These are phyloP conservation scores for Colletotrichum incanum DNA, from an alignment of 2,329 filamentous ascomycete species.

Conservation along the genomic window DNA sequence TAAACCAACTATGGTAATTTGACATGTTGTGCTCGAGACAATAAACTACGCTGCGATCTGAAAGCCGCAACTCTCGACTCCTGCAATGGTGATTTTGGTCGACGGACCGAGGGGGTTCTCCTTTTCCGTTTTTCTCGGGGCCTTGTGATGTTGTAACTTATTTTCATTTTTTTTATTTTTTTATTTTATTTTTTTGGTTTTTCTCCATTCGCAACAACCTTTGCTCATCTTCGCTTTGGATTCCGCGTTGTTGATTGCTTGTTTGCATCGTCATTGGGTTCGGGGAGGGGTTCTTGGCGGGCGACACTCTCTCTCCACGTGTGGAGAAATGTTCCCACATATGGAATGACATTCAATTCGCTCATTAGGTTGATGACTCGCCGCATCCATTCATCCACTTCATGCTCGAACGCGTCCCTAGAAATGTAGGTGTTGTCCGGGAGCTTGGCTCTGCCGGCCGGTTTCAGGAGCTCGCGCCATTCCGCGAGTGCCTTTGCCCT, in stretches of 20 bases:
- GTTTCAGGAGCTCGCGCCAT: not conserved
- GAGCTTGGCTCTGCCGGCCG: not conserved
- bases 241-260: not conserved
- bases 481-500: slow-evolving; percentile 1
- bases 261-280: not conserved
- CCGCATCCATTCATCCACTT: not conserved
- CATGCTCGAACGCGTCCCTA: not conserved
- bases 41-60: not conserved
- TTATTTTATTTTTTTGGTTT: slow-evolving; percentile 1
- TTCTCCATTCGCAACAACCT: not conserved
- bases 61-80: not conserved
- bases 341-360: not conserved
- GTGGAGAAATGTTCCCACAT: not conserved
- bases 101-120: no score
- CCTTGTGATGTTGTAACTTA: not conserved
- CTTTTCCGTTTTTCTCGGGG: no score
- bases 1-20: slow-evolving; percentile 37
- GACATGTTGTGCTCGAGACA: slow-evolving; percentile 15
- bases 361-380: not conserved
- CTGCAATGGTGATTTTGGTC: not conserved
- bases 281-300: not conserved
- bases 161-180: no score
- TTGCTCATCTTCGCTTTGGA: not conserved
- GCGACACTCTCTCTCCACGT: not conserved
- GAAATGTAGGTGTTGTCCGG: not conserved